These are phyloP conservation scores for Hevea brasiliensis DNA, from an alignment of 345 rosid species.

Conservation along the genomic window DNA sequence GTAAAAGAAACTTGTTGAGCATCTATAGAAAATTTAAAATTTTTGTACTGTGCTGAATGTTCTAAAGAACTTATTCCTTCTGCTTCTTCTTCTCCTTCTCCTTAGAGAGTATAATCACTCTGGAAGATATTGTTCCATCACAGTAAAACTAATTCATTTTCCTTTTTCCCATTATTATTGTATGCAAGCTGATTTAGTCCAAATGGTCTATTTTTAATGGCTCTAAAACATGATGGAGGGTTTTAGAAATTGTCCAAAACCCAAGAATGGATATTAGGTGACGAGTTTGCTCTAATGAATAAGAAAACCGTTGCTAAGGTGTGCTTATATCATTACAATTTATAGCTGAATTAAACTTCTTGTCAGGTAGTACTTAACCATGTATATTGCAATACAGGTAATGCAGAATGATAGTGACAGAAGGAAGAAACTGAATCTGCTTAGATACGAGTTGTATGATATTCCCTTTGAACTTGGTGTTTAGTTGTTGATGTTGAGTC, in stretches of 20 bases:
- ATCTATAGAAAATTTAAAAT: not conserved
- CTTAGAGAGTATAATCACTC: not conserved
- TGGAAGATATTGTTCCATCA: not conserved
- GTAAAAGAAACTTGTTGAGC: not conserved
- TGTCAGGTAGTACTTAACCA: slow-evolving; percentile 6
- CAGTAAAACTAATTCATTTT: not conserved
- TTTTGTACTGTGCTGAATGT: not conserved
- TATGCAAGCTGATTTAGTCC: not conserved
- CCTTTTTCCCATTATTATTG: not conserved
- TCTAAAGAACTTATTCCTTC: not conserved
- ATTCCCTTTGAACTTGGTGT: slow-evolving; percentile 34
- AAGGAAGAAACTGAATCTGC: slow-evolving; percentile 82
- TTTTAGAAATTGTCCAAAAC: slow-evolving; percentile 74
- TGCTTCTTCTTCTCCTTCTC: not conserved
- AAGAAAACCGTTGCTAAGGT: slow-evolving; percentile 72
- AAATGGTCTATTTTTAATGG: not conserved
- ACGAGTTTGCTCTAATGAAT: slow-evolving; percentile 66
- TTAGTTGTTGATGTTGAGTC: not conserved
- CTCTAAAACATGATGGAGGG: slow-evolving; percentile 43
- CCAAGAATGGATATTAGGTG: slow-evolving; percentile 72
- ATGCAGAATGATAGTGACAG: slow-evolving; percentile 70
- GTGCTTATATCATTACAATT: slow-evolving; percentile 1
- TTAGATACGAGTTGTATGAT: slow-evolving; percentile 88
- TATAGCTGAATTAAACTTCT: too few relatives aligned
- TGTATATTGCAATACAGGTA: slow-evolving; percentile 47